Conservation (phyloP, 176 grass and related monocot genomes). For the Alopecurus myosuroides region DNA sequence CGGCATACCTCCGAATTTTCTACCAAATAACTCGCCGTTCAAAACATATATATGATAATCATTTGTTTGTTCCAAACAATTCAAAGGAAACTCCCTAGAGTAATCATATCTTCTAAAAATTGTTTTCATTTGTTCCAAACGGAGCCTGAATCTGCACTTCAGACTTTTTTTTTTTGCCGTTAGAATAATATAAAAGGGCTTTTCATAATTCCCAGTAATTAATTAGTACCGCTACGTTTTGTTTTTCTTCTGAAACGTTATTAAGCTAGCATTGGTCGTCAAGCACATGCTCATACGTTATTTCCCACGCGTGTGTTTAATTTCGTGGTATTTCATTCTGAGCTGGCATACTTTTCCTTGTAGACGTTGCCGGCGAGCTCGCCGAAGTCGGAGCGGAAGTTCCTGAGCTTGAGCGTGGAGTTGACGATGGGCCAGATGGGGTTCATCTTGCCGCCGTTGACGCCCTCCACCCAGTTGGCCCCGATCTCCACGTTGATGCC, state of each 20-base stretch:
- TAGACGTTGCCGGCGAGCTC: constrained; percentile 38
- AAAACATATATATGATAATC: neutral
- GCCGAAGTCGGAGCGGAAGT: constrained; percentile 50
- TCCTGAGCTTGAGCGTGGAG: constrained; percentile 45
- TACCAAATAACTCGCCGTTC: neutral
- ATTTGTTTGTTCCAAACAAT: neutral
- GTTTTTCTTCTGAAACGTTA: neutral
- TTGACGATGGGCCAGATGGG: constrained; percentile 72
- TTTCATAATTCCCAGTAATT: neutral
- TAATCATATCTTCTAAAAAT: neutral
- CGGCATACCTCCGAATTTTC: neutral
- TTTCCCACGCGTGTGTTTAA: neutral
- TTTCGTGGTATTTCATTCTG: neutral
- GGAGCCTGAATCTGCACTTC: neutral
- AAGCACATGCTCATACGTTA: neutral
- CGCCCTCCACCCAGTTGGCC: constrained; percentile 80
- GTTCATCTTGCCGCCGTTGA: constrained; percentile 41
- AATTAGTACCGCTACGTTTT: neutral
- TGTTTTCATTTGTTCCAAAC: neutral
- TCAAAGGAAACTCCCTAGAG: no score
- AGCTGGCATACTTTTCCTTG: constrained; percentile 36
- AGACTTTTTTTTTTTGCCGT: no score
- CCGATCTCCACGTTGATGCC: constrained; percentile 61
- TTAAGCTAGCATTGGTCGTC: neutral
- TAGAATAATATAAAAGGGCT: no score